phyloP scores from a whole-genome alignment of 352 stramenopile species.

The Pythium dissotocum region DNA sequence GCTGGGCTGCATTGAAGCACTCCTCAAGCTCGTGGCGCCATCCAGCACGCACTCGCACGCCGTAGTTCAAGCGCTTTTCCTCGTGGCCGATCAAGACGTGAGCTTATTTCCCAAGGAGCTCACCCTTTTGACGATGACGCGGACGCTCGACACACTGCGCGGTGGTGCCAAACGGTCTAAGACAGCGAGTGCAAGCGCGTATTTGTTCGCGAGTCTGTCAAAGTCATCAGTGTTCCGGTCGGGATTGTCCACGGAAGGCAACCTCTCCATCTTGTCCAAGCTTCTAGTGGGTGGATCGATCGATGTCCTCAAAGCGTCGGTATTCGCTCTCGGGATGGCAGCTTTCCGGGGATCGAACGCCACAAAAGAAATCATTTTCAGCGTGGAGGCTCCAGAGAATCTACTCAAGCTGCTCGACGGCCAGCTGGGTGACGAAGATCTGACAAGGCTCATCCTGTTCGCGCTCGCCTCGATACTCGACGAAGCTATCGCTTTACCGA shows the following conservation, averaged over 20 bases:
- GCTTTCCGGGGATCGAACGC: slow-evolving; percentile 36
- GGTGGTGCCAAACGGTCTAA: slow-evolving; percentile 63
- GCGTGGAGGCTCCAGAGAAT: slow-evolving; percentile 45
- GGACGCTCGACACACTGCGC: slow-evolving; percentile 64
- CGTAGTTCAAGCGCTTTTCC: slow-evolving; percentile 51
- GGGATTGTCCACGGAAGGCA: slow-evolving; percentile 49
- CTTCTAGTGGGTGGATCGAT: slow-evolving; percentile 54
- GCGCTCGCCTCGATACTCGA: slow-evolving; percentile 41
- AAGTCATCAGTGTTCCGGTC: slow-evolving; percentile 52
- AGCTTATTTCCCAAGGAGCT: slow-evolving; percentile 53
- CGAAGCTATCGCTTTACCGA: slow-evolving; percentile 30
- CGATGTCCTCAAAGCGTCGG: slow-evolving; percentile 50
- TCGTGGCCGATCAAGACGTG: slow-evolving; percentile 62
- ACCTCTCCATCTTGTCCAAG: slow-evolving; percentile 68
- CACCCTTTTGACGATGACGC: slow-evolving; percentile 32
- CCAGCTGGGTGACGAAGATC: slow-evolving; percentile 27
- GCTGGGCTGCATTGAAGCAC: slow-evolving; percentile 53
- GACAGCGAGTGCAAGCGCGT: slow-evolving; percentile 51
- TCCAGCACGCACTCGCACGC: slow-evolving; percentile 45
- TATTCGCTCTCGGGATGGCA: slow-evolving; percentile 57
- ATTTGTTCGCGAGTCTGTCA: slow-evolving; percentile 56
- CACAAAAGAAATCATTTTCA: slow-evolving; percentile 50
- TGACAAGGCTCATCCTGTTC: slow-evolving; percentile 50
- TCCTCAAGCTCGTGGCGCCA: slow-evolving; percentile 51
- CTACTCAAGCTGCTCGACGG: slow-evolving; percentile 50